Evolutionary conservation across 2,329 filamentous ascomycete genomes (phyloP).

Genomic region (Aspergillus fumigatus): DNA sequence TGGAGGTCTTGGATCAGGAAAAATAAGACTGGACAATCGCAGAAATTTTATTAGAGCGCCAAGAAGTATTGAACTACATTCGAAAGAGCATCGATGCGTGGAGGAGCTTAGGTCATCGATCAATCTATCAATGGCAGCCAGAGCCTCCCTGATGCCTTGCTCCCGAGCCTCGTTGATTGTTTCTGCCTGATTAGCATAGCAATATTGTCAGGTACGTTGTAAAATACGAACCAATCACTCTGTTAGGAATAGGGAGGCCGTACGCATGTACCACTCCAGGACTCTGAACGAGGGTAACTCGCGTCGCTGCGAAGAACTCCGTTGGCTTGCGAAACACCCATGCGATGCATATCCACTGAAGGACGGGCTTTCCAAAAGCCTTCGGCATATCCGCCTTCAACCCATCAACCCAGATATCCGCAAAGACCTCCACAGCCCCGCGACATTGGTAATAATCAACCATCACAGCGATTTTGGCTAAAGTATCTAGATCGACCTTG

Average conservation of each 20-base stretch:
- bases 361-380: not conserved
- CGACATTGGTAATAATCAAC: conserved; percentile 3
- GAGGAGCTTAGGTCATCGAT: not conserved
- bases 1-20: not conserved
- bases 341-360: not conserved
- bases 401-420: not conserved
- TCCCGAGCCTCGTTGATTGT: not conserved
- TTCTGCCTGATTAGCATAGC: not conserved
- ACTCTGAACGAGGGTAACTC: not conserved
- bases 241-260: not conserved
- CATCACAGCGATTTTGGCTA: not conserved
- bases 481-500: not conserved
- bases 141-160: not conserved
- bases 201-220: not conserved
- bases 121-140: not conserved
- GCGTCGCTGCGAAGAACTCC: not conserved
- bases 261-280: not conserved
- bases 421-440: not conserved
- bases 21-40: not conserved
- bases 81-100: not conserved
- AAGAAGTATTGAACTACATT: not conserved
- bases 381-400: not conserved
- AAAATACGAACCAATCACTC: not conserved
- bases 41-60: not conserved
- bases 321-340: not conserved